Base-by-base conservation (phyloP, 768 basidiomycete genomes). In the Tricholoma sp. region DNA sequence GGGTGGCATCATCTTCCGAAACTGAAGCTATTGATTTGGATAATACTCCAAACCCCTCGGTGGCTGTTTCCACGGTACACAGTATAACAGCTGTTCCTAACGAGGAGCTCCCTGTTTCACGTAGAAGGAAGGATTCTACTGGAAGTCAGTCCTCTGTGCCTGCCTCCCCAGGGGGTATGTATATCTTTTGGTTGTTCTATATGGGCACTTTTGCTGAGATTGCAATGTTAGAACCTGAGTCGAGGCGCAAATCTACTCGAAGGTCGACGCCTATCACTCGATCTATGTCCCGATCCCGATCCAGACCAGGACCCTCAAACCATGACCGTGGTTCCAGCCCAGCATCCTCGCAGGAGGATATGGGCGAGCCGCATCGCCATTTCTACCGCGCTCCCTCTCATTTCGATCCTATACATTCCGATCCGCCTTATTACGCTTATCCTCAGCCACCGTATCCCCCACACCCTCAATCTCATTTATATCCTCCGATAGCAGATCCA, bases 401-500 rank as follows among this genome's bases (percentile, higher is more conserved):
- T 15, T 52, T 58, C 24, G 53, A 63, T 39, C 58, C 59, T 47
- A 51, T 57, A 1, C 60, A 61, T 54, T 33, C 67, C 55, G 57
- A 65, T 49, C 55, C 61, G 28, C 62, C 64, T 5, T 53, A 59
- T 47, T 57, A 64, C 48, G 51, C 58, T 4, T 60, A 63, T 4
- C 60, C 61, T 51, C 48, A 34, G 36, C 64, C 61, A 9, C 59
- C 60, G 7, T 54, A 63, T 41, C 66, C 66, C 8, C 53, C 59
- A 9, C 61, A 62, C 5, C 61, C 61, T 51, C 39, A 17, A 39
- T 61, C 61, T 5, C 59, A 63, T 4, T 57, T 65, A 39, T 72
- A 67, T 59, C 57, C 66, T 0, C 73, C 72, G 32, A 68, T 75
- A 29, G 72, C 69, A 11, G 74, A 78, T 58, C 71, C 72, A 6